Evolutionary conservation across 495 filamentous ascomycete species (phyloP), one percentile per base, ranked within the genome.

Genomic region (Thozetella sp.): DNA sequence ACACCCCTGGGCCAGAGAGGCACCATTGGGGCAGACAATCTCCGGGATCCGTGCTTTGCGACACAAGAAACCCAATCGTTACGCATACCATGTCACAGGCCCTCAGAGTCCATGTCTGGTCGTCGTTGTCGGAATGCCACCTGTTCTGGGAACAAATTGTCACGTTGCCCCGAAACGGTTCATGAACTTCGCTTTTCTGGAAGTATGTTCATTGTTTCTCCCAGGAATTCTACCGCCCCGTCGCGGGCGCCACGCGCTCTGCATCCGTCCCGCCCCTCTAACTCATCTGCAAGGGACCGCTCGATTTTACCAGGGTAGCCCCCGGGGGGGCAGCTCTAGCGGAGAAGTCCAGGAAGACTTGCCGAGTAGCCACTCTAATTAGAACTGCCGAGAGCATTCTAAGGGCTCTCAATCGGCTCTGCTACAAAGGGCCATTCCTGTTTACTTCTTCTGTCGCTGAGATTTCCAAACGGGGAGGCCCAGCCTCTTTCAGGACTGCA

Each of bases 201-300:
- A 37, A 37, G 30, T 15, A 37, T 37, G 6, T 37, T 48, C 43
- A 13, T 48, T n/a, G n/a, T 3, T 48, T 48, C 43, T 13, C 43
- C 43, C 43, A 48, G 43, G 43, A 48, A 48, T 19, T 48, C 43
- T 48, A 48, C n/a, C 43, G 43, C 43, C 43, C n/a, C 10, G 43
- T 20, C 11, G 11, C 43, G 43, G 43, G 10, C 30, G 15, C 4
- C 43, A 10, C n/a, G n/a, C n/a, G n/a, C n/a, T n/a, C n/a, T 48
- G 43, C 43, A 48, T 48, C 43, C 43, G 43, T 48, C 43, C 43
- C 43, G 43, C 43, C 43, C 43, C 43, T 48, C 43, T 48, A 48
- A 10, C 43, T 48, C n/a, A 48, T 11, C 43, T 48, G 43, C 43
- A 48, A 48, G 43, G 43, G 9, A 48, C 43, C 30, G 43, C 11